Base-by-base conservation (phyloP, 23 red algal species). In the Pyropia haitanensis region DNA sequence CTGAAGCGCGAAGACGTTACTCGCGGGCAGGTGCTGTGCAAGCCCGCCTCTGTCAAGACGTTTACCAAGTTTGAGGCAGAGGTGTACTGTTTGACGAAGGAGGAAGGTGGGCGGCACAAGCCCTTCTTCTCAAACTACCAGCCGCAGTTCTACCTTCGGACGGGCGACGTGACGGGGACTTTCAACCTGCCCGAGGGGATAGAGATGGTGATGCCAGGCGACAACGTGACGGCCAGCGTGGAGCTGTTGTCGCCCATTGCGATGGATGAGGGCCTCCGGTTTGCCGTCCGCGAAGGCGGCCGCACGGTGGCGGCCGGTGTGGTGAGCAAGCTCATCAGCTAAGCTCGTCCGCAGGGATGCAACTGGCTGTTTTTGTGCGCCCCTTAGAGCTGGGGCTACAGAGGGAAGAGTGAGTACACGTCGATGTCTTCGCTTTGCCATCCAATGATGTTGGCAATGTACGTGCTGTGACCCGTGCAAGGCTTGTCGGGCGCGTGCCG, bases 141-240 rank as follows among this genome's bases (percentile, higher is more conserved):
- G 29, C 94, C 94, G 17, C 82, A 88, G 56, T 98, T 98, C 58
- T 98, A 83, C 58, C 53, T 98, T 61, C 73, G 94, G 23, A 98
- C 94, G 33, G 94, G 86, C 19, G 83, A 90, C 73, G 94, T 98
- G 20, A 98, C 94, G 13, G 94, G 94, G 4, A 82, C 68, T 27
- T 72, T 98, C 49, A 74, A 65, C 28, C 70, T 98, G 23, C 81
- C 82, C 5, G 71, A 77, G 18, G 81, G 83, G 51, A 71, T 84
- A 12, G 85, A 90, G 60, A 98, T 98, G 94, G 85, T 86, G 30
- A 98, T 98, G 94, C 94, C 94, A 1, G 94, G 94, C 44, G 94
- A 98, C 62, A 89, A 88, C 77, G 72, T 98, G 26, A 82, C 77
- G 12, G 83, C 80, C 30, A 46, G 51, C 20, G 88, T 81, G 32